Evolutionary conservation across 2,329 filamentous ascomycete genomes (phyloP).

Genomic region (Chaetomium strumarium): DNA sequence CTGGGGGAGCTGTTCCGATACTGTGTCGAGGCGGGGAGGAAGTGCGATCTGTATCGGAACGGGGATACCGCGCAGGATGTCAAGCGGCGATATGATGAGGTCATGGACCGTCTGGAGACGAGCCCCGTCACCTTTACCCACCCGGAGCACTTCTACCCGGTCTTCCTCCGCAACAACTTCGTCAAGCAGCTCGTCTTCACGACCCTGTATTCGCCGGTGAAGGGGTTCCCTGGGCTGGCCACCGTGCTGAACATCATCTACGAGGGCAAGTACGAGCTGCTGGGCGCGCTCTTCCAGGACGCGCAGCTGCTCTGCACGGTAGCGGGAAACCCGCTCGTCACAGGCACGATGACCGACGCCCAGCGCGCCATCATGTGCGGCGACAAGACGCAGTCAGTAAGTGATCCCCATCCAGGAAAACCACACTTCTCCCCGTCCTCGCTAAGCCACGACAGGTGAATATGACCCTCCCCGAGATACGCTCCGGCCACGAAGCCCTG

Average conservation of each 20-base stretch:
- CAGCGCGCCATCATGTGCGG: slow-evolving; percentile 30
- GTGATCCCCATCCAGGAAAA: neutral
- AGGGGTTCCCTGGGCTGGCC: slow-evolving; percentile 30
- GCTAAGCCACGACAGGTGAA: slow-evolving; percentile 24
- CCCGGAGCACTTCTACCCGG: slow-evolving; percentile 28
- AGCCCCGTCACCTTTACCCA: slow-evolving; percentile 32
- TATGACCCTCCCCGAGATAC: slow-evolving; percentile 27
- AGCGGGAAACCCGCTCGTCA: neutral
- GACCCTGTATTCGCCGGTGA: slow-evolving; percentile 32
- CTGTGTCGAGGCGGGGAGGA: slow-evolving; percentile 39
- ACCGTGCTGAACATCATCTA: slow-evolving; percentile 28
- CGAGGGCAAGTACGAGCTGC: slow-evolving; percentile 18
- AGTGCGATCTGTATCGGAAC: slow-evolving; percentile 35
- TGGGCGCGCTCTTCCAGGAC: slow-evolving; percentile 12
- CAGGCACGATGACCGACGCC: slow-evolving; percentile 10
- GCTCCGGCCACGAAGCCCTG: slow-evolving; percentile 28
- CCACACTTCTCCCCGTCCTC: neutral
- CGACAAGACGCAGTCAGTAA: slow-evolving; percentile 27
- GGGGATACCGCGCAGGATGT: slow-evolving; percentile 31
- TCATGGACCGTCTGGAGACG: slow-evolving; percentile 31
- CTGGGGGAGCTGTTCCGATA: slow-evolving; percentile 41
- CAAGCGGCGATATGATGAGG: slow-evolving; percentile 26
- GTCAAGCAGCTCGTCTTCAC: slow-evolving; percentile 34
- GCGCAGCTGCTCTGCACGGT: slow-evolving; percentile 11
- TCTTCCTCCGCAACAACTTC: slow-evolving; percentile 33